phyloP scores from a whole-genome alignment of 495 filamentous ascomycete genomes.

The Penicillium cataractarum region DNA sequence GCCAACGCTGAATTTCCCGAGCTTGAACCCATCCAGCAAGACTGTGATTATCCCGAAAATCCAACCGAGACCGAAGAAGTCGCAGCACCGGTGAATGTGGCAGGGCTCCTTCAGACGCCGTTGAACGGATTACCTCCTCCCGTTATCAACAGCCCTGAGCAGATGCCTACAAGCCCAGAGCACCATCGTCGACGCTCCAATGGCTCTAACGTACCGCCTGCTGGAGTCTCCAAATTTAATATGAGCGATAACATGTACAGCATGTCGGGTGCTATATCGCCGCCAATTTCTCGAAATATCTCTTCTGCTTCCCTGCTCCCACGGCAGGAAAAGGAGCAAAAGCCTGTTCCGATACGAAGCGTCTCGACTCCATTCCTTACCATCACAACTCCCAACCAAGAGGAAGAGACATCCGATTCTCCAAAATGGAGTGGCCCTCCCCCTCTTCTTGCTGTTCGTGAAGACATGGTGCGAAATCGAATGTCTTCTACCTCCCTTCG shows the following conservation, averaged over 20 bases:
- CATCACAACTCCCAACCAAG: slow-evolving; percentile 31
- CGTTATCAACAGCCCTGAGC: slow-evolving; percentile 32
- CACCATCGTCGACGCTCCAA: slow-evolving; percentile 22
- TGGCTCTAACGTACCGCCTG: slow-evolving; percentile 6
- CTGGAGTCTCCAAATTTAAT: slow-evolving; percentile 17
- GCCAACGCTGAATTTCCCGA: slow-evolving; percentile 76
- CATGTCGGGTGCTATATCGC: slow-evolving; percentile 2
- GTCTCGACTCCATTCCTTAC: slow-evolving; percentile 46
- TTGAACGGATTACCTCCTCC: slow-evolving; percentile 49
- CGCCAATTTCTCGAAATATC: slow-evolving; percentile 21
- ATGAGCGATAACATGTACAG: slow-evolving; percentile 14
- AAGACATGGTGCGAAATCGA: slow-evolving; percentile 42
- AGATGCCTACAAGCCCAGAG: slow-evolving; percentile 18
- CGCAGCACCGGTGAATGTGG: slow-evolving; percentile 64
- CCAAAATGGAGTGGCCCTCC: slow-evolving; percentile 40
- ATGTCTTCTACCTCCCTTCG: slow-evolving; percentile 46
- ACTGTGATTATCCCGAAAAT: slow-evolving; percentile 33
- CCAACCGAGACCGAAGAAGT: slow-evolving; percentile 46
- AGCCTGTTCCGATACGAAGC: slow-evolving; percentile 33
- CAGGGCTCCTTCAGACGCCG: slow-evolving; percentile 71
- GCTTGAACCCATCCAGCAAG: slow-evolving; percentile 60
- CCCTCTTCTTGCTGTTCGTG: slow-evolving; percentile 47
- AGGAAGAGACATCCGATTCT: slow-evolving; percentile 19
- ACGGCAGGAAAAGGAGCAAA: slow-evolving; percentile 9
- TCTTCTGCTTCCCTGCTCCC: slow-evolving; percentile 24